phyloP scores from a whole-genome alignment of 2,329 filamentous ascomycete genomes.

The Lasiodiplodia theobromae region DNA sequence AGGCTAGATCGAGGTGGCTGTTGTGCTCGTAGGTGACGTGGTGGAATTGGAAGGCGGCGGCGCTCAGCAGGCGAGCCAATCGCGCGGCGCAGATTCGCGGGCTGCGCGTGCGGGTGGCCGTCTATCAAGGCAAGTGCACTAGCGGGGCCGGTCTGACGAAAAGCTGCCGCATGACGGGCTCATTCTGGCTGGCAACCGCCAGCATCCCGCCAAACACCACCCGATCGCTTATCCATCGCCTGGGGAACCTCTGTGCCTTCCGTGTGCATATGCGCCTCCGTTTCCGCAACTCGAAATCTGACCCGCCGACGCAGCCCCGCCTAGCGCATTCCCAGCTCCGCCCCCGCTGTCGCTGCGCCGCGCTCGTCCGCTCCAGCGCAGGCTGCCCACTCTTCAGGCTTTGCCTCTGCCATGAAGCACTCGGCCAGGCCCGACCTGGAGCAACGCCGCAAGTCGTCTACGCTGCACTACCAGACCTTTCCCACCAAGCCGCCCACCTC shows the following conservation, averaged over 20 bases:
- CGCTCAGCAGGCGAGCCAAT: constrained; percentile 11
- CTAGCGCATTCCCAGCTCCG: neutral
- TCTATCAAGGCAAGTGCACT: constrained; percentile 17
- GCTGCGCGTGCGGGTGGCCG: neutral
- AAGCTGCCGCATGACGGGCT: constrained; percentile 15
- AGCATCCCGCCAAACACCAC: constrained; percentile 13
- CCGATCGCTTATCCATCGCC: neutral
- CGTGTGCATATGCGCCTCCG: constrained; percentile 19
- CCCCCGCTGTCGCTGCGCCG: constrained; percentile 8
- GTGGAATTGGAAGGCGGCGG: constrained; percentile 1
- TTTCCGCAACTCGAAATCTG: neutral
- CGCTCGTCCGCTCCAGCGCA: constrained; percentile 4
- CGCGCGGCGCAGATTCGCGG: neutral
- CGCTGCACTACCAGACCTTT: constrained; percentile 80
- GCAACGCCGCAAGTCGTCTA: constrained; percentile 57
- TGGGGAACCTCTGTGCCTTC: constrained; percentile 14
- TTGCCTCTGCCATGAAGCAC: constrained; percentile 21
- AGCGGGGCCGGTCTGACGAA: constrained; percentile 12
- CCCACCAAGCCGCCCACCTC: constrained; percentile 75
- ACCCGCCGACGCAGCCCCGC: constrained; percentile 8
- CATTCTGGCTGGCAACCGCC: neutral
- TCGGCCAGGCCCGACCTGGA: constrained; percentile 34
- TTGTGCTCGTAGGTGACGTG: neutral
- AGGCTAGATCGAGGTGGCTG: neutral
- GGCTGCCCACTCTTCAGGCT: constrained; percentile 4